A percentile compares a stretch with the other conserved stretches of the same genome.
Evolutionary conservation across 2,329 filamentous ascomycete species (phyloP).

Genomic region (Hymenoscyphus linearis): DNA sequence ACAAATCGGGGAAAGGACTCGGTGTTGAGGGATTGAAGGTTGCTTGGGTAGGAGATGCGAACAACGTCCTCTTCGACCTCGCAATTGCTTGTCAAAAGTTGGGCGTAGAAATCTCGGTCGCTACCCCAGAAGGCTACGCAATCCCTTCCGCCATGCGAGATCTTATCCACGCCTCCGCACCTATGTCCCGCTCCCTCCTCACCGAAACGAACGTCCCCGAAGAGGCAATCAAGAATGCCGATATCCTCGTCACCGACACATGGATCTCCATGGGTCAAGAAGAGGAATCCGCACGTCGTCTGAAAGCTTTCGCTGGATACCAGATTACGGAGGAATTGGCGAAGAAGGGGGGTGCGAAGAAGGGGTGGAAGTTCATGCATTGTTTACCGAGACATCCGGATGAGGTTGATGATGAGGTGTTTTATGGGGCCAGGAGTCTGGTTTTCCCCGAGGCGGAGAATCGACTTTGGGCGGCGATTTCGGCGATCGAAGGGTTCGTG

Average conservation of each 20-base stretch:
- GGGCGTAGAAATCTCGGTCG: constrained; percentile 80
- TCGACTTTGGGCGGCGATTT: constrained; percentile 79
- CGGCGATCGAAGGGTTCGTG: constrained; percentile 81
- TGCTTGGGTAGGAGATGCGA: constrained; percentile 94
- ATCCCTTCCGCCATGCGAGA: constrained; percentile 72
- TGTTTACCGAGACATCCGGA: constrained; percentile 88
- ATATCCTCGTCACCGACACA: constrained; percentile 92
- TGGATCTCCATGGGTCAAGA: constrained; percentile 99
- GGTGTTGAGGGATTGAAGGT: constrained; percentile 81
- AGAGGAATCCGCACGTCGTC: constrained; percentile 67
- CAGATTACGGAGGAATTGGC: constrained; percentile 83
- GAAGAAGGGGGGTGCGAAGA: constrained; percentile 76
- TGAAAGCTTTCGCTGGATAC: constrained; percentile 82
- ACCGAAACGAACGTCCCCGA: constrained; percentile 74
- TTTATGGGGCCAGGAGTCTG: constrained; percentile 78
- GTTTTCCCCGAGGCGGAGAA: constrained; percentile 96
- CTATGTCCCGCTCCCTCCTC: constrained; percentile 55
- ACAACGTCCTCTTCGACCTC: constrained; percentile 94
- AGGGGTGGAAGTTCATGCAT: constrained; percentile 97
- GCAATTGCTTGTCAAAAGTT: constrained; percentile 84
- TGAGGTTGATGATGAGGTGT: constrained; percentile 91
- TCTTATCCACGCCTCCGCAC: constrained; percentile 62
- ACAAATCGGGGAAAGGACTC: constrained; percentile 35
- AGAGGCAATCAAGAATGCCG: constrained; percentile 76
- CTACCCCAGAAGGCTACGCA: constrained; percentile 77